A percentile compares a stretch with the other conserved stretches of the same genome.
These are phyloP conservation scores for Phytophthora podocarpi DNA, from an alignment of 352 stramenopile genomes.

Conservation along the genomic window DNA sequence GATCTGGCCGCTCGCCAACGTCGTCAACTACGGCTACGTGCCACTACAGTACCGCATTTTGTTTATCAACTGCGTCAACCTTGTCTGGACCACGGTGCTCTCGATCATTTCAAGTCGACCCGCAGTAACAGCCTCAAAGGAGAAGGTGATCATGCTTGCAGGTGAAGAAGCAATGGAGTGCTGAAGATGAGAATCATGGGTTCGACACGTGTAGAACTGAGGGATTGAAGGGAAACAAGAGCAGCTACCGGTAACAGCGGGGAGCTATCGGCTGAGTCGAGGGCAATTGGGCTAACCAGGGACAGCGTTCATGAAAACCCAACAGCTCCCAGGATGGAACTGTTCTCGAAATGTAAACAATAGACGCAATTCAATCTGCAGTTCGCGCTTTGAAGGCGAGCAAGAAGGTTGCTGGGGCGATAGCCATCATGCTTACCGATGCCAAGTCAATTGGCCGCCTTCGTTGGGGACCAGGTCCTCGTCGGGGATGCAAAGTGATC, in stretches of 20 bases:
- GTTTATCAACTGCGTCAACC: conserved; percentile 51
- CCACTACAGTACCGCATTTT: conserved; percentile 50
- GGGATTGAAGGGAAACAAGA: too few species aligned
- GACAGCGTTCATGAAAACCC: too few species aligned
- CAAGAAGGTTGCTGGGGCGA: too few species aligned
- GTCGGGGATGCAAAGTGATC: conserved; percentile 23
- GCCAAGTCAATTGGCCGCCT: background rate
- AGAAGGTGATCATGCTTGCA: background rate
- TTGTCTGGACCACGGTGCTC: conserved; percentile 50
- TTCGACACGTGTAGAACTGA: too few species aligned
- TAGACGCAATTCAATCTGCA: background rate
- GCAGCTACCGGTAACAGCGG: too few species aligned
- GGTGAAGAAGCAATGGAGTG: conserved; percentile 9
- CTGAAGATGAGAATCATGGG: background rate
- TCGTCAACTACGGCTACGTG: conserved; percentile 46
- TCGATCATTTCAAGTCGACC: conserved; percentile 39
- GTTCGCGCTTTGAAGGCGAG: background rate
- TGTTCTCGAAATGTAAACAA: too few species aligned
- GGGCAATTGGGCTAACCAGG: too few species aligned
- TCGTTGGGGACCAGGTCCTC: conserved; percentile 16
- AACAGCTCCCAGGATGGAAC: too few species aligned
- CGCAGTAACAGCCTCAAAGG: conserved; percentile 3
- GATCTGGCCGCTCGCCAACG: conserved; percentile 48
- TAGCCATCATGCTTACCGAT: too few species aligned
- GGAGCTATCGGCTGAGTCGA: too few species aligned